Evolutionary conservation across 768 basidiomycete genomes (phyloP).

Genomic region (Neoboletus brunneissimus): DNA sequence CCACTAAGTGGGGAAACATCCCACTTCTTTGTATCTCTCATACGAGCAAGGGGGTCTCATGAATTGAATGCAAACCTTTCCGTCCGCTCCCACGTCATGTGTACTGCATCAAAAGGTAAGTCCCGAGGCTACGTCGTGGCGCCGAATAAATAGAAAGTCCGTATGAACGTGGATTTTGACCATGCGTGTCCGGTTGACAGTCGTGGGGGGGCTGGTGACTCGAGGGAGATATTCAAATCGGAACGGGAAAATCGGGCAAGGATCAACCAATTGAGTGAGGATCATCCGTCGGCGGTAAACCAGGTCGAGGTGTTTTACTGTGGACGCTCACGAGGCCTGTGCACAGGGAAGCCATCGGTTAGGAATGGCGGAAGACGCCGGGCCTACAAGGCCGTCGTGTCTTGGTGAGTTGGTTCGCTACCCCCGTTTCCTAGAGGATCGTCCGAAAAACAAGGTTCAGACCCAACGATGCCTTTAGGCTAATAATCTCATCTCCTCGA

Average conservation of each 20-base stretch:
- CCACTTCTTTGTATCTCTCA: constrained; percentile 2
- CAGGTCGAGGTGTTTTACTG: neutral
- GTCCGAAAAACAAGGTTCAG: neutral
- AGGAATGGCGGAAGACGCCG: neutral
- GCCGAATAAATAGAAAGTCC: constrained; percentile 2
- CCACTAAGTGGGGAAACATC: neutral
- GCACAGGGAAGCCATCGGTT: neutral
- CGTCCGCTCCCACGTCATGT: constrained; percentile 6
- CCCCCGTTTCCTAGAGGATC: neutral
- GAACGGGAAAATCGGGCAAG: neutral
- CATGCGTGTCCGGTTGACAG: neutral
- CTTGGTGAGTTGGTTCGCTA: neutral
- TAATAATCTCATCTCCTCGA: neutral
- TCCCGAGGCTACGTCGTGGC: neutral
- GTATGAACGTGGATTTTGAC: constrained; percentile 12
- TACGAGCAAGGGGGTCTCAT: neutral
- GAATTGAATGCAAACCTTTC: constrained; percentile 12
- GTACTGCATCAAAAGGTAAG: neutral
- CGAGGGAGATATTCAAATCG: neutral
- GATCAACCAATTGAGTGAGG: neutral
- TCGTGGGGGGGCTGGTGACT: neutral
- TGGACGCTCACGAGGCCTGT: no score
- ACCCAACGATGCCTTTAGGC: neutral
- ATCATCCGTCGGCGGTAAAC: neutral
- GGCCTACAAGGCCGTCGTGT: neutral